Percentiles rank a stretch among this genome's conserved stretches.
phyloP scores from a whole-genome alignment of 2,329 filamentous ascomycete genomes.

The Hypoxylon sp. region DNA sequence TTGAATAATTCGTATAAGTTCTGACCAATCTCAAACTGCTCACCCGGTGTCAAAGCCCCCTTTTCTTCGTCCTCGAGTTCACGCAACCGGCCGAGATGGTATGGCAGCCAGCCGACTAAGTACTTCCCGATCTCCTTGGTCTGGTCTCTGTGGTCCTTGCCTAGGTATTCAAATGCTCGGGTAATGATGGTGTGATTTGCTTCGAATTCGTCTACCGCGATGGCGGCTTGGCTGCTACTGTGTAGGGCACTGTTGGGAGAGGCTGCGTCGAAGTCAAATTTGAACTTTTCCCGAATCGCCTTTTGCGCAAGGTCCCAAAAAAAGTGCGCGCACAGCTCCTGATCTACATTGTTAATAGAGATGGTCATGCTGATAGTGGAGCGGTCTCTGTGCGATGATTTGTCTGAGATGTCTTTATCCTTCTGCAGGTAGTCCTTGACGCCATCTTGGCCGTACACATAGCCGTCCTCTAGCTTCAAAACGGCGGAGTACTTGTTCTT shows the following conservation, averaged over 20 bases:
- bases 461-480: conserved; percentile 42
- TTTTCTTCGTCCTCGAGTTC: conserved; percentile 43
- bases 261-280: conserved; percentile 46
- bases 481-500: conserved; percentile 47
- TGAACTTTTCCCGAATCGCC: conserved; percentile 49
- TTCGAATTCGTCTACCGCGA: conserved; percentile 49
- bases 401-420: conserved; percentile 18
- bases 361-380: conserved; percentile 51
- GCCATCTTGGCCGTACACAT: conserved; percentile 43
- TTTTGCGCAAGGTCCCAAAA: conserved; percentile 51
- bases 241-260: conserved; percentile 32
- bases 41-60: conserved; percentile 28
- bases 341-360: conserved; percentile 50
- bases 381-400: conserved; percentile 30
- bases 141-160: conserved; percentile 19
- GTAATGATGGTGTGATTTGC: conserved; percentile 47
- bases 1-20: conserved; percentile 47
- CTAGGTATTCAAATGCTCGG: conserved; percentile 45
- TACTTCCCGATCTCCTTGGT: conserved; percentile 44
- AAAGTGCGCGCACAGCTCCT: conserved; percentile 49
- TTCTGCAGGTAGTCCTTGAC: conserved; percentile 41
- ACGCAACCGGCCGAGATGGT: conserved; percentile 40
- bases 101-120: conserved; percentile 43
- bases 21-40: conserved; percentile 44
- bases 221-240: conserved; percentile 27